phyloP scores from a whole-genome alignment of 371 early-diverging fungal genomes.

The Rhizopus microsporus region DNA sequence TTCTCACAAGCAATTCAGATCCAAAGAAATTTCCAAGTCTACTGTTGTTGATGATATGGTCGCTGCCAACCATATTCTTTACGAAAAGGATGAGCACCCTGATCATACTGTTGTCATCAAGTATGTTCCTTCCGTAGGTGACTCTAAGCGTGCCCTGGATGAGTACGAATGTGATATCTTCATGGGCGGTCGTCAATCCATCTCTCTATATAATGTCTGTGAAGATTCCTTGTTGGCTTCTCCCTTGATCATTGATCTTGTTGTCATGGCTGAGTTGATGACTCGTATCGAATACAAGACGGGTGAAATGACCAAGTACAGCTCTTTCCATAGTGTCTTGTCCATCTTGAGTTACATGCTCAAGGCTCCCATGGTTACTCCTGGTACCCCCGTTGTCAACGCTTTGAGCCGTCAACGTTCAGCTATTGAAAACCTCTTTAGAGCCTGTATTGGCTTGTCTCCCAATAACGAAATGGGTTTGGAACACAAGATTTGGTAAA shows the following conservation, averaged over 20 bases:
- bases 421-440: constrained; percentile 95
- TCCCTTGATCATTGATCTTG: constrained; percentile 94
- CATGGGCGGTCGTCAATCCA: constrained; percentile 96
- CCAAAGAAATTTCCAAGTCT: constrained; percentile 97
- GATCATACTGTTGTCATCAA: constrained; percentile 98
- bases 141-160: constrained; percentile 96
- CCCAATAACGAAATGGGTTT: constrained; percentile 90
- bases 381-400: constrained; percentile 93
- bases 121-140: constrained; percentile 96
- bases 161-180: constrained; percentile 97
- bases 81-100: constrained; percentile 87
- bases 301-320: constrained; percentile 65
- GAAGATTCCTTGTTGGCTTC: constrained; percentile 97
- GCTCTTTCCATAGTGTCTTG: constrained; percentile 90
- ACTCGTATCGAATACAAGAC: constrained; percentile 90
- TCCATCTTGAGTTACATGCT: constrained; percentile 89
- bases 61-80: constrained; percentile 87
- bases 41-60: constrained; percentile 99
- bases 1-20: constrained; percentile 95
- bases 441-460: constrained; percentile 92
- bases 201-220: constrained; percentile 96
- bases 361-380: constrained; percentile 91
- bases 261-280: constrained; percentile 92
- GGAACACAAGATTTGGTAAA: constrained; percentile 80
- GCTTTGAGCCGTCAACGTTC: constrained; percentile 91